Percentiles rank a stretch among this genome's conserved stretches.
phyloP scores from a whole-genome alignment of 2,329 filamentous ascomycete genomes.

The Xylaria sp. region DNA sequence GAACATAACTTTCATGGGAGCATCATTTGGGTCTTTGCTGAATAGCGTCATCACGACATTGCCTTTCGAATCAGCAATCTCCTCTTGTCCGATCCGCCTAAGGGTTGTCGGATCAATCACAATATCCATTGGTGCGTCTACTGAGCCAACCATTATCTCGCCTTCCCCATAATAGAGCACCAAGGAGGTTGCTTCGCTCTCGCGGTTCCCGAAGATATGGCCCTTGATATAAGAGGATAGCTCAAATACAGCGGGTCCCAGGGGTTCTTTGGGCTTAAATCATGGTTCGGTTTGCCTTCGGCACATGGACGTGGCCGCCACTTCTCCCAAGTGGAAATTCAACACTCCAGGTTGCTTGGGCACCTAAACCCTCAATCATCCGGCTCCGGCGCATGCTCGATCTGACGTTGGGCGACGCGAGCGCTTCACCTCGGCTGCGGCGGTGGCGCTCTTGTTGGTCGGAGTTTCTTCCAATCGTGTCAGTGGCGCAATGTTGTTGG shows the following conservation, averaged over 20 bases:
- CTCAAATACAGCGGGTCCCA: slow-evolving; percentile 36
- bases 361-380: too few species aligned
- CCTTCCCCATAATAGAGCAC: slow-evolving; percentile 39
- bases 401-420: neutral
- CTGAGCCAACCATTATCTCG: slow-evolving; percentile 27
- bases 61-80: slow-evolving; percentile 32
- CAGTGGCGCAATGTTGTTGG: neutral
- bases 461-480: too few species aligned
- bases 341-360: too few species aligned
- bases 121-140: slow-evolving; percentile 27
- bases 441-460: neutral
- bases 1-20: slow-evolving; percentile 37
- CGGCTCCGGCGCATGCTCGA: too few species aligned
- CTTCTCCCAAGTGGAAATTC: too few species aligned
- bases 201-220: slow-evolving; percentile 36
- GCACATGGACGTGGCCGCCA: too few species aligned
- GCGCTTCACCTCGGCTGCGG: neutral
- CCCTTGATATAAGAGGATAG: slow-evolving; percentile 39
- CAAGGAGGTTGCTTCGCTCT: slow-evolving; percentile 27
- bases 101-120: slow-evolving; percentile 40
- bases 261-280: slow-evolving; percentile 13
- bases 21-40: slow-evolving; percentile 6
- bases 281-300: too few species aligned
- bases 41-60: slow-evolving; percentile 35
- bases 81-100: slow-evolving; percentile 31